Evolutionary conservation across 1,284 basidiomycete genomes (phyloP).

Genomic region (Ustilago hordei): DNA sequence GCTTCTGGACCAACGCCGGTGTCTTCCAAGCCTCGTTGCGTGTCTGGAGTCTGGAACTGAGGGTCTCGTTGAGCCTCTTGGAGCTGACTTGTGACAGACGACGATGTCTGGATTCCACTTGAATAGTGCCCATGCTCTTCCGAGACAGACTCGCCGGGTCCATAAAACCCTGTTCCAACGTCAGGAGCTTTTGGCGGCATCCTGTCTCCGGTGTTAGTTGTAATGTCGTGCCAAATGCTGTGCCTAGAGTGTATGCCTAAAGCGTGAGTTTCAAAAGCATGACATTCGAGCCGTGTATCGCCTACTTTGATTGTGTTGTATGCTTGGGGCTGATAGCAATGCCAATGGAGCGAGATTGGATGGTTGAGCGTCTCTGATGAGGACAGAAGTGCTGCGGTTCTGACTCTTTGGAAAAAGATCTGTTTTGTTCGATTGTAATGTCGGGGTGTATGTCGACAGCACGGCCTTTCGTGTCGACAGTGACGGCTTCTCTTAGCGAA

Average conservation of each 20-base stretch:
- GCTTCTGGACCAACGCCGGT: neutral
- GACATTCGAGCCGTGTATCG: neutral
- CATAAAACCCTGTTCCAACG: neutral
- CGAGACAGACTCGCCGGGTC: neutral
- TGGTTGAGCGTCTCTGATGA: no score
- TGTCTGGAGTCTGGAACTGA: neutral
- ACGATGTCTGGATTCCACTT: neutral
- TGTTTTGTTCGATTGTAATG: neutral
- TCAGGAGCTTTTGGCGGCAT: neutral
- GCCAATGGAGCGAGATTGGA: neutral
- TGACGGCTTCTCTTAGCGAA: neutral
- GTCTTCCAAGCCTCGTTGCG: neutral
- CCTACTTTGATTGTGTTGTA: neutral
- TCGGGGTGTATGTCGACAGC: neutral
- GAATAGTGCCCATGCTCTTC: neutral
- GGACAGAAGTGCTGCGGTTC: no score
- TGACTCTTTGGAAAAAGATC: no score
- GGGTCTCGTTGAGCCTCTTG: neutral
- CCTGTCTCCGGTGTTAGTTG: neutral
- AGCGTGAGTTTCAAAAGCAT: neutral
- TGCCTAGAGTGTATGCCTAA: neutral
- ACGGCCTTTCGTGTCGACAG: neutral
- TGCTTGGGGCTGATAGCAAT: neutral
- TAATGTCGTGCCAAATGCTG: neutral
- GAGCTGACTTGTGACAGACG: neutral